Evolutionary conservation across 768 basidiomycete species (phyloP), one percentile per base, ranked within the genome.

Genomic region (Kwoniella pini): DNA sequence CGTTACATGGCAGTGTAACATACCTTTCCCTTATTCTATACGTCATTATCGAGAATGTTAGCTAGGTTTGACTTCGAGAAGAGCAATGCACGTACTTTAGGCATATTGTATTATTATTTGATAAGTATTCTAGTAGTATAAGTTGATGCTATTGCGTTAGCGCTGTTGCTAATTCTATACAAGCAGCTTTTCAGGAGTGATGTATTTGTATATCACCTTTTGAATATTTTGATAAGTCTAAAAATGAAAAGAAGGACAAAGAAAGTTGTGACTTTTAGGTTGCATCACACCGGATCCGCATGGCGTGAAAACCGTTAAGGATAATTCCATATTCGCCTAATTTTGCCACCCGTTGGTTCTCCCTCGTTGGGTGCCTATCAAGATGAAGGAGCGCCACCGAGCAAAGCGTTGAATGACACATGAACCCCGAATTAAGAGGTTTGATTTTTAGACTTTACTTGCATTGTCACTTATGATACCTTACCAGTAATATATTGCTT

Each of bases 11-110:
- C 6, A 21, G 11, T 2, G 28, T 13, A 19, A 38, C 59, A 33
- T 42, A 61, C 59, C 59, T 61, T 61, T 61, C 59, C 59, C 59
- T 61, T 61, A 45, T 61, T 61, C 59, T 61, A 30, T 53, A 54
- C 40, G 51, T 54, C 51, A 61, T 45, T 19, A 45, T 22, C 11
- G 1, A 24, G 33, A 21, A n/a, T 12, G 28, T 59, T 27, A 59
- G 57, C 57, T 17, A 30, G 7, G 7, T 36, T 15, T 7, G 33
- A 15, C 33, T 15, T 36, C 33, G 33, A 36, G 33, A 15, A 15
- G 33, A 36, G 33, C 7, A 7, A 36, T 36, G 21, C n/a, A 45
- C 59, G 10, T 55, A 66, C 64, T 49, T 66, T 66, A 19, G 64
- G 64, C 64, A 66, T 66, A 38, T 46, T 62, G 60, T 3, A 44